Base-by-base conservation (phyloP, 2,329 filamentous ascomycete species). In the Sporothrix protearum region DNA sequence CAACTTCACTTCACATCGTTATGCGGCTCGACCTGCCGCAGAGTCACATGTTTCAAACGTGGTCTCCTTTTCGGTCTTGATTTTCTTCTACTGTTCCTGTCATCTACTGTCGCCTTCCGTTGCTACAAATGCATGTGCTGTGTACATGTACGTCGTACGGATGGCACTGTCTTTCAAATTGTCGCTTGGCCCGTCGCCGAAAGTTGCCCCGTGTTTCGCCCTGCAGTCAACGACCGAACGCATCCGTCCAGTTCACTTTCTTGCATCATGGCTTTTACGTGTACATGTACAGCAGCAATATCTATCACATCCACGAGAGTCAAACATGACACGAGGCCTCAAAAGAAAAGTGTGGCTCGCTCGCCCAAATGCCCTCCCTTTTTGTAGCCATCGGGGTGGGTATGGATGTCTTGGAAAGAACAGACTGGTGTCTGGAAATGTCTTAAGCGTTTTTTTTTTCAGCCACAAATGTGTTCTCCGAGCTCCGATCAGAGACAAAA, bases 21-120 rank as follows among this genome's bases (percentile, higher is more conserved):
- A 19, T 53, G 51, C 67, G 67, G 67, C 49, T 57, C 33, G 10
- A 45, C 33, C 30, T 57, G 49, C 67, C 67, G 36, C 19, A 28
- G n/a, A 69, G 19, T 55, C 22, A 5, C 49, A 69, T 45, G 51
- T 69, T 55, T 69, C 25, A 69, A 69, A 57, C 67, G 22, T 42
- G 59, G 33, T 14, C 36, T 42, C n/a, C 59, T 6, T 63, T n/a
- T n/a, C 30, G 59, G 59, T 36, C 19, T 22, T n/a, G 57, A 5
- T 25, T 25, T 36, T 42, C 10, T 14, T 42, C 9, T n/a, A n/a
- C 4, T 42, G 22, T 39, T 36, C 8, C 33, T 36, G 33, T 36
- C 33, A 36, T 36, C 33, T 36, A 36, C 8, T 36, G 33, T 8
- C 36, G 6, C 28, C 36, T 30, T 59, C 14, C 7, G 7, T 16